Evolutionary conservation across 768 basidiomycete species (phyloP).

Genomic region (Strobilomyces echinocephalus): DNA sequence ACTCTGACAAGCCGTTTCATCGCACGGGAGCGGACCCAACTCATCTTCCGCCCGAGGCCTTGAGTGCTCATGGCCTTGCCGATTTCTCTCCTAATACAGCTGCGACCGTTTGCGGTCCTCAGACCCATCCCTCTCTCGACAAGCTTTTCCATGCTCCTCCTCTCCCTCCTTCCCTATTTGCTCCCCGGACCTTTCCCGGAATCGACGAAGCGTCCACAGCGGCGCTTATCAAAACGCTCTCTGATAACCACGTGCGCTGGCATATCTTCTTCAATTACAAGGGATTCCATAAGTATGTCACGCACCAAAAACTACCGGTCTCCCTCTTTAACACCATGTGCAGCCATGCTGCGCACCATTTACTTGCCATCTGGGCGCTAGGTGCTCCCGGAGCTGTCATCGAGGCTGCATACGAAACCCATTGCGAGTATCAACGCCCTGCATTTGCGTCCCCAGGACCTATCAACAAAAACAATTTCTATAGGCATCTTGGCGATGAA

Average conservation of each 20-base stretch:
- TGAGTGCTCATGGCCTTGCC: slow-evolving; percentile 19
- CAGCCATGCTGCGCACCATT: slow-evolving; percentile 55
- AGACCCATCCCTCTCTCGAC: slow-evolving; percentile 12
- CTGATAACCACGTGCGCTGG: slow-evolving; percentile 48
- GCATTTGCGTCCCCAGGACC: slow-evolving; percentile 27
- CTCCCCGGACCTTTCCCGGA: slow-evolving; percentile 35
- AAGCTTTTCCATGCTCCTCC: slow-evolving; percentile 22
- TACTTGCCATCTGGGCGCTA: slow-evolving; percentile 55
- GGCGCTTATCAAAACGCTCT: slow-evolving; percentile 38
- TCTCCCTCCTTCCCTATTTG: slow-evolving; percentile 27
- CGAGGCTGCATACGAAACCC: slow-evolving; percentile 38
- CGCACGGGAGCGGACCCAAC: slow-evolving; percentile 18
- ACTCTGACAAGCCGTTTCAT: slow-evolving; percentile 12
- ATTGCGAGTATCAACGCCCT: slow-evolving; percentile 36
- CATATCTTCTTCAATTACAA: slow-evolving; percentile 50
- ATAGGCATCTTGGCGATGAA: slow-evolving; percentile 53
- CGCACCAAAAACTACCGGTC: slow-evolving; percentile 1
- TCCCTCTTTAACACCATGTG: slow-evolving; percentile 14
- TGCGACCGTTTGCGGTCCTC: slow-evolving; percentile 6
- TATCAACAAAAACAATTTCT: slow-evolving; percentile 39
- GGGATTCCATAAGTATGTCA: slow-evolving; percentile 30
- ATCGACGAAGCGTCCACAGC: slow-evolving; percentile 35
- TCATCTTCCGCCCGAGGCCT: slow-evolving; percentile 14
- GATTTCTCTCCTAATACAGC: slow-evolving; percentile 20
- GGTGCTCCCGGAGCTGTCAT: slow-evolving; percentile 46